Percentiles rank a stretch among this genome's conserved stretches.
Evolutionary conservation across 2,329 filamentous ascomycete species (phyloP).

Genomic region (Zymoseptoria brevis): DNA sequence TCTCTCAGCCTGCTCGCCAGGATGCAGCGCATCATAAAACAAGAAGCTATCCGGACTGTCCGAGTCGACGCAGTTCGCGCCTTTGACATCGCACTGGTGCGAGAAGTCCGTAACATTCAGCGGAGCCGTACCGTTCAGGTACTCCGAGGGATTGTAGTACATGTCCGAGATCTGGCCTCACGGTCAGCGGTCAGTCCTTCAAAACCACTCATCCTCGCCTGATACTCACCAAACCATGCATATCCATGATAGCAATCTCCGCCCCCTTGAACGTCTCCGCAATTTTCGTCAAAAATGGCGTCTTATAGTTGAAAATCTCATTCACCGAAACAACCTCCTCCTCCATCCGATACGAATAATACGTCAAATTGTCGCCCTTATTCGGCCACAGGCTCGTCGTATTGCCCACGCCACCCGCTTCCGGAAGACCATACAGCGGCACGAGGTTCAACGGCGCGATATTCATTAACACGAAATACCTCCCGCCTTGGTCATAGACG

Average conservation of each 20-base stretch:
- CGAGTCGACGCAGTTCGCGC: slow-evolving; percentile 35
- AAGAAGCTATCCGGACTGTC: slow-evolving; percentile 52
- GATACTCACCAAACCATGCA: slow-evolving; percentile 48
- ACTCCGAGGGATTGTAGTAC: slow-evolving; percentile 50
- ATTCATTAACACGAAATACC: slow-evolving; percentile 67
- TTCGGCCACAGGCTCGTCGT: slow-evolving; percentile 38
- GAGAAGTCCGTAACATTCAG: slow-evolving; percentile 54
- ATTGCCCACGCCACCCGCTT: slow-evolving; percentile 37
- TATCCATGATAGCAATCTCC: slow-evolving; percentile 58
- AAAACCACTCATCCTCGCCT: background rate
- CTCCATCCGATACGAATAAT: slow-evolving; percentile 44
- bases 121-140: slow-evolving; percentile 55
- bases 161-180: slow-evolving; percentile 53
- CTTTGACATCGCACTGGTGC: slow-evolving; percentile 44
- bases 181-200: background rate
- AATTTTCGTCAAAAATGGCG: slow-evolving; percentile 40
- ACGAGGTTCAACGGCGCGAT: slow-evolving; percentile 57
- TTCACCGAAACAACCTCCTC: slow-evolving; percentile 46
- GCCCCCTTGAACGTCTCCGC: slow-evolving; percentile 45
- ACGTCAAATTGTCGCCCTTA: slow-evolving; percentile 43
- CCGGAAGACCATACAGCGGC: slow-evolving; percentile 55
- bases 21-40: slow-evolving; percentile 70
- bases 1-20: slow-evolving; percentile 55
- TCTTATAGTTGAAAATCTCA: slow-evolving; percentile 44
- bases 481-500: slow-evolving; percentile 58